Conservation (phyloP, 352 stramenopile species). For the Globisporangium heterothallicum region DNA sequence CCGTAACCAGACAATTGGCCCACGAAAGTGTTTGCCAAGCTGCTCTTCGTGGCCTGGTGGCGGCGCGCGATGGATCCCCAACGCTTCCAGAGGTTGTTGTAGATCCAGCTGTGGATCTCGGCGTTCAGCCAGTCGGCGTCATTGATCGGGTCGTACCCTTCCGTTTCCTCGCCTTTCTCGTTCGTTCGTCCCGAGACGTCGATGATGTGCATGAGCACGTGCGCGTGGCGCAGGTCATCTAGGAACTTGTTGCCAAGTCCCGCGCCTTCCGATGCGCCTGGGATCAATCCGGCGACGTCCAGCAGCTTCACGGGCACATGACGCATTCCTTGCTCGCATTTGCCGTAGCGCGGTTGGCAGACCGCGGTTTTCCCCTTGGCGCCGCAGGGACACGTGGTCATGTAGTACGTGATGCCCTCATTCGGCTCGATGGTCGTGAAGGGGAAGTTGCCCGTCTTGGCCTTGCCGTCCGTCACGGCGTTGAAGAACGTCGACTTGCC, state of each 20-base stretch:
- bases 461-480: constrained; percentile 84
- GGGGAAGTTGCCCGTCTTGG: constrained; percentile 85
- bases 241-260: constrained; percentile 99
- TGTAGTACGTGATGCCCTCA: constrained; percentile 87
- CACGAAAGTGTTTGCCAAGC: constrained; percentile 58
- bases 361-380: constrained; percentile 47
- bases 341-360: constrained; percentile 73
- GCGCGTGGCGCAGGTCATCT: constrained; percentile 82
- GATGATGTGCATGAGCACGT: constrained; percentile 90
- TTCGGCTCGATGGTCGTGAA: constrained; percentile 90
- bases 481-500: constrained; percentile 91
- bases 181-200: constrained; percentile 87
- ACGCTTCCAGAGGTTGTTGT: constrained; percentile 83
- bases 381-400: constrained; percentile 75
- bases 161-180: constrained; percentile 85
- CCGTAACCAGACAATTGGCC: constrained; percentile 77
- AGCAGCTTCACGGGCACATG: constrained; percentile 83
- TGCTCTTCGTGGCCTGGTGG: constrained; percentile 72
- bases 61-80: constrained; percentile 76
- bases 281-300: constrained; percentile 78
- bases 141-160: constrained; percentile 86
- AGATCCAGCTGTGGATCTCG: constrained; percentile 89
- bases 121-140: constrained; percentile 82
- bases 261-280: constrained; percentile 84
- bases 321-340: constrained; percentile 66